Evolutionary conservation across 2,329 filamentous ascomycete species (phyloP).

Genomic region (Pseudogymnoascus sp.): DNA sequence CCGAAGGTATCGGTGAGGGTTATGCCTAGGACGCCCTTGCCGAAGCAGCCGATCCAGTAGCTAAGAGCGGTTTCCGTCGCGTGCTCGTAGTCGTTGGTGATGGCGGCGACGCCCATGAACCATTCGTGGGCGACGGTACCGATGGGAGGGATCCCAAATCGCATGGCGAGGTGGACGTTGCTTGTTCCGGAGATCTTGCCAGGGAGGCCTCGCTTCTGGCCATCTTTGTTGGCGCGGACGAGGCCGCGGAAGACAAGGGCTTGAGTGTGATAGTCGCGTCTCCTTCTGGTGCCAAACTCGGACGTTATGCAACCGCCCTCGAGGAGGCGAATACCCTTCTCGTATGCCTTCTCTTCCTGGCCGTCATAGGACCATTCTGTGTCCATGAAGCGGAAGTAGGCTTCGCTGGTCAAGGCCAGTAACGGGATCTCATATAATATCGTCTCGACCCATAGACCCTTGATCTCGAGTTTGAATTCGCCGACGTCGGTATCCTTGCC

Average conservation of each 20-base stretch:
- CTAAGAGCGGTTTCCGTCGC: slow-evolving; percentile 78
- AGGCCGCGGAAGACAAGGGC: slow-evolving; percentile 84
- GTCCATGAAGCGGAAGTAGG: slow-evolving; percentile 96
- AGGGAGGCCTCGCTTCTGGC: slow-evolving; percentile 51
- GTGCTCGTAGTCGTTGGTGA: slow-evolving; percentile 73
- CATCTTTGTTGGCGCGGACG: slow-evolving; percentile 68
- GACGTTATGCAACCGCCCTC: slow-evolving; percentile 82
- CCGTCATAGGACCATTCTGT: slow-evolving; percentile 83
- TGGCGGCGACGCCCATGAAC: slow-evolving; percentile 98
- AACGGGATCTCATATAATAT: slow-evolving; percentile 97
- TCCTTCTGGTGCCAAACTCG: slow-evolving; percentile 84
- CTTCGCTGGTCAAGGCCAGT: slow-evolving; percentile 83
- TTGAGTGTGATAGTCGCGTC: slow-evolving; percentile 91
- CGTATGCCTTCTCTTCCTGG: slow-evolving; percentile 76
- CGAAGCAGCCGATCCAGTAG: slow-evolving; percentile 90
- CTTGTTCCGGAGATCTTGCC: slow-evolving; percentile 83
- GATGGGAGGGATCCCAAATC: slow-evolving; percentile 73
- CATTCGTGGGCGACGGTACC: slow-evolving; percentile 94
- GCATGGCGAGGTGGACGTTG: slow-evolving; percentile 96
- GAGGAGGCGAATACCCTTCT: slow-evolving; percentile 71
- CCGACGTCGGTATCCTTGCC: slow-evolving; percentile 61
- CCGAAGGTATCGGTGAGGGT: slow-evolving; percentile 96
- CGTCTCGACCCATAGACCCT: slow-evolving; percentile 84
- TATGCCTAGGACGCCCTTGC: slow-evolving; percentile 73
- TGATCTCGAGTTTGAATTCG: slow-evolving; percentile 67